A percentile compares a stretch with the other conserved stretches of the same genome.
These are phyloP conservation scores for Saussurea involucrata DNA, from an alignment of 129 eudicot species.

Conservation along the genomic window DNA sequence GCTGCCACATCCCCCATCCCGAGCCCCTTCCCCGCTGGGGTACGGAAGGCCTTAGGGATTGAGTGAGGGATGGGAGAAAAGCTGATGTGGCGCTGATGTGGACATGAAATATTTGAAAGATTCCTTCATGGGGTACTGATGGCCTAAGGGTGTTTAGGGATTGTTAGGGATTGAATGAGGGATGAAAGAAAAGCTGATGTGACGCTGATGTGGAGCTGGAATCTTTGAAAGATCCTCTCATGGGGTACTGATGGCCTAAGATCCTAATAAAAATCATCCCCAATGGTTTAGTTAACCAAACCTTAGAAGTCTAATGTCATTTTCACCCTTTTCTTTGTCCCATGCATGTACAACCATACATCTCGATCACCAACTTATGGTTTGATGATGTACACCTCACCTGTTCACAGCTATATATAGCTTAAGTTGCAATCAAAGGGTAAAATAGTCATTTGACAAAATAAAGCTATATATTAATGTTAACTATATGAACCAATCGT, in stretches of 20 bases:
- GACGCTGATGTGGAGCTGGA: too few species aligned
- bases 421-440: background rate
- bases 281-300: slow-evolving; percentile 4
- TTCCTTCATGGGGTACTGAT: too few species aligned
- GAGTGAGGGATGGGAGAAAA: too few species aligned
- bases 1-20: too few species aligned
- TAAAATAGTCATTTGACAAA: background rate
- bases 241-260: background rate
- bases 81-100: too few species aligned
- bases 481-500: too few species aligned
- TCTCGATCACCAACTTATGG: slow-evolving; percentile 1
- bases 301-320: background rate
- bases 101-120: too few species aligned
- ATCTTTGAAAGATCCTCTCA: background rate
- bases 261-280: background rate
- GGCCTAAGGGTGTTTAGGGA: too few species aligned
- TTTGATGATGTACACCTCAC: background rate
- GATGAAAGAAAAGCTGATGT: too few species aligned
- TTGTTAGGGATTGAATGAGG: too few species aligned
- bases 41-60: too few species aligned
- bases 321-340: background rate
- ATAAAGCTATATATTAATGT: background rate
- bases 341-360: slow-evolving; percentile 9
- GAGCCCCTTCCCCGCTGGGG: too few species aligned
- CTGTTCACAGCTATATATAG: background rate